Evolutionary conservation across 371 early-diverging fungal species (phyloP).

Genomic region (Mucor indicus): DNA sequence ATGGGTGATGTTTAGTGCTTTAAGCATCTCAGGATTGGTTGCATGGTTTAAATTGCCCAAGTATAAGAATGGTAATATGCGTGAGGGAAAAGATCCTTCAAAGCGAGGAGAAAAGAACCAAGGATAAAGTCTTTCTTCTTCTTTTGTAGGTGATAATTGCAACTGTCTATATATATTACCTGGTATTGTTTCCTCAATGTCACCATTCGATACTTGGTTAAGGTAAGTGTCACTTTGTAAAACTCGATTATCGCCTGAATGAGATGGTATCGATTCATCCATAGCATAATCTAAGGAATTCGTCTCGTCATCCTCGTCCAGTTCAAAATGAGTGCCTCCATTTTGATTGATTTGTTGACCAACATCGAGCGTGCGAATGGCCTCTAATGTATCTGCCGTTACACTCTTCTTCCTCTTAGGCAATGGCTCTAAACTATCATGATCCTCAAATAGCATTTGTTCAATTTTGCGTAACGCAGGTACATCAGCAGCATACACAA

Average conservation of each 20-base stretch:
- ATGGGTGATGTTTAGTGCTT: conserved; percentile 55
- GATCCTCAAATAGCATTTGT: conserved; percentile 7
- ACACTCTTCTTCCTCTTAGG: conserved; percentile 14
- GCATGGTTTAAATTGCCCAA: conserved; percentile 68
- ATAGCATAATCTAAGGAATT: neutral
- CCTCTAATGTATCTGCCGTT: neutral
- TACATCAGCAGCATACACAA: conserved; percentile 59
- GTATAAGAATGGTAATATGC: conserved; percentile 61
- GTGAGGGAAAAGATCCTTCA: conserved; percentile 66
- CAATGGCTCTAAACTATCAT: conserved; percentile 13
- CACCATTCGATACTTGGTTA: conserved; percentile 27
- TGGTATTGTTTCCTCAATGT: conserved; percentile 10
- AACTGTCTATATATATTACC: conserved; percentile 4
- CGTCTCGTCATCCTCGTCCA: neutral
- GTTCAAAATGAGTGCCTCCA: neutral
- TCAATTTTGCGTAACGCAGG: conserved; percentile 38
- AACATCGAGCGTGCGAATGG: neutral
- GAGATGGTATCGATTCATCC: neutral
- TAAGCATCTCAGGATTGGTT: conserved; percentile 59
- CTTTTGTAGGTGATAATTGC: conserved; percentile 10
- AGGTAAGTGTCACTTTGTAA: conserved; percentile 25
- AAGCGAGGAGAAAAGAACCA: conserved; percentile 65
- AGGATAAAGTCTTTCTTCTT: conserved; percentile 25
- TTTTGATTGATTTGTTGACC: neutral
- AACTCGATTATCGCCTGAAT: conserved; percentile 2